A percentile compares a stretch with the other conserved stretches of the same genome.
Evolutionary conservation across 2,329 filamentous ascomycete species (phyloP).

Genomic region (Rutstroemia sp.): DNA sequence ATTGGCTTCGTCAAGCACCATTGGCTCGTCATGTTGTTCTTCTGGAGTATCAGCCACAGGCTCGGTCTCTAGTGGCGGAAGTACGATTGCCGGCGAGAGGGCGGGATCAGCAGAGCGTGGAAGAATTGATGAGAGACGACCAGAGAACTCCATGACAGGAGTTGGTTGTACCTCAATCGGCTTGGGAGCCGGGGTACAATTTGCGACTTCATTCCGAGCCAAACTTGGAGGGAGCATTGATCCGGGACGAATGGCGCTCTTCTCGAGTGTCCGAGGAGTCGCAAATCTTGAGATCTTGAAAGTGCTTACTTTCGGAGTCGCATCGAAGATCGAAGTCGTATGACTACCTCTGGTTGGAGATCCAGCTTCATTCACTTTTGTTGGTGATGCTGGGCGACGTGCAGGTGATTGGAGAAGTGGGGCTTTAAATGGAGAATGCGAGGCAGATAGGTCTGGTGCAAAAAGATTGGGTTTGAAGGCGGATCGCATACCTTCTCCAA

Average conservation of each 20-base stretch:
- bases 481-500: constrained; percentile 23
- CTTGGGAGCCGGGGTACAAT: constrained; percentile 4
- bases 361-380: constrained; percentile 24
- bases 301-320: constrained; percentile 23
- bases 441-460: constrained; percentile 15
- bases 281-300: constrained; percentile 28
- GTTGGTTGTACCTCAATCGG: background rate
- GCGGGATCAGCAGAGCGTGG: constrained; percentile 29
- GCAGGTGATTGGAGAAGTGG: constrained; percentile 30
- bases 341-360: constrained; percentile 22
- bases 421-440: constrained; percentile 21
- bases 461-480: constrained; percentile 26
- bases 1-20: constrained; percentile 8
- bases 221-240: constrained; percentile 17
- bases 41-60: background rate
- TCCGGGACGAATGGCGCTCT: constrained; percentile 20
- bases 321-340: constrained; percentile 14
- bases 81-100: constrained; percentile 9
- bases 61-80: constrained; percentile 12
- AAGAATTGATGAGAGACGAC: constrained; percentile 34
- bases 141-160: constrained; percentile 29
- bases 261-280: constrained; percentile 24
- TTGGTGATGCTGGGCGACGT: constrained; percentile 28
- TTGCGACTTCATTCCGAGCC: background rate
- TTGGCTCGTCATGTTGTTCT: constrained; percentile 10